A percentile compares a stretch with the other conserved stretches of the same genome.
Conservation (phyloP, 805 yeast species). For the Metschnikowia amazonensis region DNA sequence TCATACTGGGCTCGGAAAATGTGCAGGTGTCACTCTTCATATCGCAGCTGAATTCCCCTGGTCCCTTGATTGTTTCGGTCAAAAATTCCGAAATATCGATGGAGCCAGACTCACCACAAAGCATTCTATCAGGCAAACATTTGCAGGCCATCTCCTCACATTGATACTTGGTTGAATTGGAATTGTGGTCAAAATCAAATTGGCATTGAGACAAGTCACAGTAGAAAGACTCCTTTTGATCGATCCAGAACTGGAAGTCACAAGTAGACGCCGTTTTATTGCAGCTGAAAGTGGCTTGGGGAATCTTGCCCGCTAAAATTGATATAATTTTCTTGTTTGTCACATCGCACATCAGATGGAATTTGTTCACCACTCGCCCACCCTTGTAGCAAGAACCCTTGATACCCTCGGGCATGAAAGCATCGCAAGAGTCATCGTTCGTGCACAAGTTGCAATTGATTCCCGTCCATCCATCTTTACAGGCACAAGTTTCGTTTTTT, state of each 20-base stretch:
- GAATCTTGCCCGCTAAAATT: conserved; percentile 73
- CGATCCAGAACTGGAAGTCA: conserved; percentile 96
- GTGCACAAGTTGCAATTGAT: conserved; percentile 89
- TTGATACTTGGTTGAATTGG: conserved; percentile 69
- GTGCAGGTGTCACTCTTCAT: conserved; percentile 56
- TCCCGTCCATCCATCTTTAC: conserved; percentile 89
- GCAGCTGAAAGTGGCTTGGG: conserved; percentile 92
- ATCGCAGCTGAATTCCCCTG: conserved; percentile 88
- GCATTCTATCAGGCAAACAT: conserved; percentile 87
- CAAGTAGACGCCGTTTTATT: conserved; percentile 62
- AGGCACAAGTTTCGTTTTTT: conserved; percentile 55
- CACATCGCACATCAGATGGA: conserved; percentile 91
- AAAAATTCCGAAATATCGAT: conserved; percentile 92
- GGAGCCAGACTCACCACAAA: conserved; percentile 92
- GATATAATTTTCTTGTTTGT: conserved; percentile 83
- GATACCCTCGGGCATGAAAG: conserved; percentile 81
- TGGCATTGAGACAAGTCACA: conserved; percentile 79
- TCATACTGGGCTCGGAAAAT: conserved; percentile 95
- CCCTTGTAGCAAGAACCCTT: conserved; percentile 85
- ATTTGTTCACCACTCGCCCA: conserved; percentile 75
- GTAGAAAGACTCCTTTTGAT: conserved; percentile 80
- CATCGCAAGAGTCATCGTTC: conserved; percentile 69
- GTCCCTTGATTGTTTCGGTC: conserved; percentile 85
- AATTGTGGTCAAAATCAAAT: conserved; percentile 56
- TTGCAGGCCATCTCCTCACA: conserved; percentile 80